Base-by-base conservation (phyloP, 2,329 filamentous ascomycete genomes). In the Aspergillus sp. region DNA sequence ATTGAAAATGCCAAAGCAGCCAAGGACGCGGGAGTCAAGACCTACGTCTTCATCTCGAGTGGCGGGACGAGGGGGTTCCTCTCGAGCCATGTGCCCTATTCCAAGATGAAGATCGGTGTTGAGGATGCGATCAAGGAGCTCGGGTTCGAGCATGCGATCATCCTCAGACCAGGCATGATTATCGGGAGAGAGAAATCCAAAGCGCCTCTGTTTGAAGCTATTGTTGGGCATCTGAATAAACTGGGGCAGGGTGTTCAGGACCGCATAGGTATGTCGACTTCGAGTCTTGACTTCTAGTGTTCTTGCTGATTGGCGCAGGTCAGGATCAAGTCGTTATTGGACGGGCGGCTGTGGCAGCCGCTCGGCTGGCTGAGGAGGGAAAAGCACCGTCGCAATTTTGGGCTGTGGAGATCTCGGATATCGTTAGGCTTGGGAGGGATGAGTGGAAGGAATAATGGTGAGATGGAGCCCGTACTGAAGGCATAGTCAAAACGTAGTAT, bases 81-180 rank as follows among this genome's bases (percentile, higher is more conserved):
- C 7, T 62, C 57, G 17, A 24, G 58, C 10, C 64, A 61, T 47
- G 53, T 68, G n/a, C 69, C 70, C 1, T 73, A 71, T 35, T 65
- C 61, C 30, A 67, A 65, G 52, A 73, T 72, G 70, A 73, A 72
- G 53, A 57, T 65, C 20, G 69, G 65, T 0, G 67, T 73, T 6
- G 70, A 72, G 50, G 64, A 70, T 55, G 59, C 68, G 10, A 67
- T 72, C 51, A 62, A 65, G 50, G 66, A 66, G 14, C 54, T 70
- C 16, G 60, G 56, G n/a, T 72, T 73, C 47, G 67, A 71, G 2
- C 62, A 72, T 46, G 63, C 66, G 16, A 66, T 73, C 45, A 67
- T 73, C 35, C 20, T 73, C 38, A 56, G 65, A 14, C 70, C 70
- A 1, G 70, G 70, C 1, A 65, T 71, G 65, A 71, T 72, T 50